Base-by-base conservation (phyloP, 2,329 filamentous ascomycete genomes). In the Trichoderma harzianum region DNA sequence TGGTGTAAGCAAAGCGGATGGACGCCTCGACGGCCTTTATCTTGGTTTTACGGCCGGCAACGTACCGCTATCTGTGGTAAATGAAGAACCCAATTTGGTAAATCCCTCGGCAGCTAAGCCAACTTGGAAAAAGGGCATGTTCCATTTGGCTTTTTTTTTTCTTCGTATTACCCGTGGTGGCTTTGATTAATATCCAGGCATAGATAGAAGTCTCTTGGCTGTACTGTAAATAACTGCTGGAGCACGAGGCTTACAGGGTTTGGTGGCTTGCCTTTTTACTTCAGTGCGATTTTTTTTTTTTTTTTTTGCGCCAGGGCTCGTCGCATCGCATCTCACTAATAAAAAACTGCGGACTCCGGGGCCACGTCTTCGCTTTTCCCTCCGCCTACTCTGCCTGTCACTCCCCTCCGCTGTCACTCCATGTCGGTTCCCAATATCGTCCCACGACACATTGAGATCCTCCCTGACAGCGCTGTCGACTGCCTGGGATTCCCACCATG, bases 401-500 rank as follows among this genome's bases (percentile, higher is more conserved):
- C 57, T 53, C 7, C 24, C 55, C 58, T 10, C 34, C 34, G 26
- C 57, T 43, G 34, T 43, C 36, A 53, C 70, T 73, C 74, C 69
- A 75, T 75, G 74, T 75, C 72, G 73, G 70, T 62, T 53, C 53
- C 64, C 55, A 55, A 61, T 32, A 68, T 65, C 69, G 71, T 62
- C 72, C 55, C 67, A 60, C 72, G 67, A 67, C 53, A 58, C 58
- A 62, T 70, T 53, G 74, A 74, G 47, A 28, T 62, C 68, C 60
- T 72, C 60, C 58, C 60, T 55, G 62, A 64, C 58, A 60, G 66
- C 71, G 66, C 65, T 43, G 73, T 69, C 57, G 70, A 39, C 28
- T 69, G 58, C 55, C 36, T 72, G 72, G 72, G 71, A 72, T 60
- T 73, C 72, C 74, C 75, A 75, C 72, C 76, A 82, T 82, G 80